phyloP scores from a whole-genome alignment of 305 asterid genomes.

The Fraxinus sp. region DNA sequence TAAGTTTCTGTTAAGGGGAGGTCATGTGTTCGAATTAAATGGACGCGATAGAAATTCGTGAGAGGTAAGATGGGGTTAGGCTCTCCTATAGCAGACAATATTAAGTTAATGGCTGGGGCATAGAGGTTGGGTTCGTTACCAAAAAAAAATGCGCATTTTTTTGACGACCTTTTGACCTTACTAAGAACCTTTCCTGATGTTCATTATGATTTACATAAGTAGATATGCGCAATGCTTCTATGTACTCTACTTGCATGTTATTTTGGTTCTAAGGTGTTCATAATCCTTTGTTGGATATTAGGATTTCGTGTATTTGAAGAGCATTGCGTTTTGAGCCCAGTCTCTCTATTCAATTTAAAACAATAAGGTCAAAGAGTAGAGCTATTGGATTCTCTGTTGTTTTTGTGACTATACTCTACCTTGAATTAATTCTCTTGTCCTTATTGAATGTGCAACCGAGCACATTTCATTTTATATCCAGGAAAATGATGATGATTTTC shows the following conservation, averaged over 20 bases:
- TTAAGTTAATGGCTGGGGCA: too few relatives aligned
- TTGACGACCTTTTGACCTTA: background rate
- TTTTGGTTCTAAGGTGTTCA: background rate
- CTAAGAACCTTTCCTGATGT: background rate
- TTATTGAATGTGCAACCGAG: background rate
- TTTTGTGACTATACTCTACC: background rate
- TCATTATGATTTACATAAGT: background rate
- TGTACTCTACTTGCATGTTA: background rate
- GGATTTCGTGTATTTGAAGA: background rate
- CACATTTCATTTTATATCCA: background rate
- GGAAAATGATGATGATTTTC: background rate
- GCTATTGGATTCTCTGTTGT: background rate
- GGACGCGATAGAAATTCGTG: too few relatives aligned
- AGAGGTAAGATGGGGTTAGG: too few relatives aligned
- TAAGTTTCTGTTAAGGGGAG: too few relatives aligned
- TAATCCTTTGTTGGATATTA: background rate
- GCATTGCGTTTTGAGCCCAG: background rate
- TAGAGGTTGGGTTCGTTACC: too few relatives aligned
- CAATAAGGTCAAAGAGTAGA: background rate
- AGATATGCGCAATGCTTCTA: background rate
- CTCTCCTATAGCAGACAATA: too few relatives aligned
- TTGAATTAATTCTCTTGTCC: background rate
- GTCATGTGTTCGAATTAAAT: too few relatives aligned
- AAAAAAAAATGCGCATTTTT: too few relatives aligned
- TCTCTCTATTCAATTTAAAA: background rate